These are phyloP conservation scores for Ophidiomyces ophidiicola DNA, from an alignment of 2,329 filamentous ascomycete species.

Conservation along the genomic window DNA sequence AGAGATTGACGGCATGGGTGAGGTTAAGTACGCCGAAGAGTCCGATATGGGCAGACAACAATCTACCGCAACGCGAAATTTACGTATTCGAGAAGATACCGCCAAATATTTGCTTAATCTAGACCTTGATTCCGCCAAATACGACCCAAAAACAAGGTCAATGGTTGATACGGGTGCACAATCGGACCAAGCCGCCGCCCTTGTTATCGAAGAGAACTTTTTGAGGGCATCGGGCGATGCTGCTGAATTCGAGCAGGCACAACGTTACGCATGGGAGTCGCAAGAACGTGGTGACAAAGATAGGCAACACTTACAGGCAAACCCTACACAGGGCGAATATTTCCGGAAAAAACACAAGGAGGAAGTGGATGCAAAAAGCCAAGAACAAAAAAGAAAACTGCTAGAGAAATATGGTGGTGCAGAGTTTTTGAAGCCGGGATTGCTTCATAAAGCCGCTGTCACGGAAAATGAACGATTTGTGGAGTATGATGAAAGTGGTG, in stretches of 20 bases:
- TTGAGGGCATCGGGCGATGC: constrained; percentile 81
- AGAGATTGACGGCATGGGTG: constrained; percentile 28
- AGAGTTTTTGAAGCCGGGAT: constrained; percentile 48
- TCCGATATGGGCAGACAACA: constrained; percentile 94
- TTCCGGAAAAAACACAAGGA: constrained; percentile 66
- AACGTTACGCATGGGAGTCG: constrained; percentile 86
- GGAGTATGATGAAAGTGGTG: constrained; percentile 84
- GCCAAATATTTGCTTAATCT: constrained; percentile 93
- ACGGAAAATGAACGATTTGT: constrained; percentile 76
- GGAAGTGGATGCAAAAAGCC: constrained; percentile 57
- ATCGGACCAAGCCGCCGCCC: constrained; percentile 62
- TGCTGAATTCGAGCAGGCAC: constrained; percentile 79
- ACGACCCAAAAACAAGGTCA: constrained; percentile 88
- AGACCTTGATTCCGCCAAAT: constrained; percentile 90
- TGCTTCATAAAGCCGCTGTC: constrained; percentile 54
- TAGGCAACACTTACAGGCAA: constrained; percentile 81
- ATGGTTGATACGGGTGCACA: constrained; percentile 79
- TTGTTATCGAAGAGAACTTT: constrained; percentile 90
- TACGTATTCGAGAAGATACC: constrained; percentile 89
- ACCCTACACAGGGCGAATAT: constrained; percentile 84
- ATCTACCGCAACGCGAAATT: constrained; percentile 76
- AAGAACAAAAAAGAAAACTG: constrained; percentile 56
- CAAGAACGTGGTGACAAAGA: constrained; percentile 72
- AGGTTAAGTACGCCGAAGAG: constrained; percentile 72
- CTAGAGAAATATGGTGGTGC: constrained; percentile 71